Percentiles rank a stretch among this genome's conserved stretches.
Evolutionary conservation across 257 asterid species (phyloP).

Genomic region (Ilex asprella): DNA sequence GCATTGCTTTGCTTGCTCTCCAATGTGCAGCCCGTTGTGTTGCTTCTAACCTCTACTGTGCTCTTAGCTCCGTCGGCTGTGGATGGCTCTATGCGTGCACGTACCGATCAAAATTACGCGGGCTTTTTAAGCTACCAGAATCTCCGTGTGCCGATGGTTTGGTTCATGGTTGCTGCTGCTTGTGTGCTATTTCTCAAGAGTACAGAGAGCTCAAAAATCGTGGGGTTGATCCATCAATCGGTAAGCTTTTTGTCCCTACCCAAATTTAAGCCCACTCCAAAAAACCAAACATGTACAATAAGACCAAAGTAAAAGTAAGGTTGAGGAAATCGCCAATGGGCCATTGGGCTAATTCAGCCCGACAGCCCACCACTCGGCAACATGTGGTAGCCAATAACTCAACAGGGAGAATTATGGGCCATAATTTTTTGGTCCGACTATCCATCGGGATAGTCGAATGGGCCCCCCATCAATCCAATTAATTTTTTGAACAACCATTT

Average conservation of each 20-base stretch:
- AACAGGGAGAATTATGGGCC: too few species aligned
- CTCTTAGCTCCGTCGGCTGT: slow-evolving; percentile 27
- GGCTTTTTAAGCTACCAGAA: slow-evolving; percentile 28
- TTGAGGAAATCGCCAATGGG: too few species aligned
- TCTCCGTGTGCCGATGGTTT: slow-evolving; percentile 22
- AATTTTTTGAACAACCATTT: too few species aligned
- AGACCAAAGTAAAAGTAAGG: too few species aligned
- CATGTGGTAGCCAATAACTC: too few species aligned
- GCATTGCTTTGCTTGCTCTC: background rate
- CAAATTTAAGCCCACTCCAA: background rate
- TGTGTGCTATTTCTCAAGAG: slow-evolving; percentile 32
- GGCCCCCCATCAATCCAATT: too few species aligned
- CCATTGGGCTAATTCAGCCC: too few species aligned
- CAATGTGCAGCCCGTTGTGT: slow-evolving; percentile 12
- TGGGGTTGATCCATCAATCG: slow-evolving; percentile 27
- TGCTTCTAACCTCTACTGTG: slow-evolving; percentile 21
- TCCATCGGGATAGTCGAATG: too few species aligned
- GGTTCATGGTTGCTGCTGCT: slow-evolving; percentile 33
- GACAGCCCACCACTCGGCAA: too few species aligned
- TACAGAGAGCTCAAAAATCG: slow-evolving; percentile 38
- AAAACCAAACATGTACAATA: too few species aligned
- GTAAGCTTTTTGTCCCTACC: slow-evolving; percentile 5
- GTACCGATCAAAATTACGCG: slow-evolving; percentile 32
- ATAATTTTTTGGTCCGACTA: too few species aligned
- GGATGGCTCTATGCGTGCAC: slow-evolving; percentile 28